A percentile compares a stretch with the other conserved stretches of the same genome.
Evolutionary conservation across 805 yeast species (phyloP).

Genomic region (Kodamaea nitidulidarum): DNA sequence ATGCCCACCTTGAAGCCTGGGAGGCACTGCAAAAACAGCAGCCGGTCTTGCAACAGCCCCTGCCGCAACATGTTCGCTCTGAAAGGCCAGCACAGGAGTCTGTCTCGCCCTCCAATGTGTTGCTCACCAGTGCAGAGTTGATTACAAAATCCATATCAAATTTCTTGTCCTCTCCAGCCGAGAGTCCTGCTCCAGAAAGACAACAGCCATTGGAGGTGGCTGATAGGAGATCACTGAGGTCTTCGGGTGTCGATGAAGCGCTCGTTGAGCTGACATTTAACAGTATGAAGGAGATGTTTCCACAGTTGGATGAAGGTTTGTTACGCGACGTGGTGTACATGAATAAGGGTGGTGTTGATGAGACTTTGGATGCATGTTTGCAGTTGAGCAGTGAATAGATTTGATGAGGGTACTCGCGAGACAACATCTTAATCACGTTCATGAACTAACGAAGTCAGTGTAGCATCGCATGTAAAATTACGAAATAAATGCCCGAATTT

Average conservation of each 20-base stretch:
- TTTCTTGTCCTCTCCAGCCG: constrained; percentile 34
- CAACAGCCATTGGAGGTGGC: constrained; percentile 4
- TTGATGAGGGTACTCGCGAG: constrained; percentile 2
- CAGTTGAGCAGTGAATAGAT: constrained; percentile 24
- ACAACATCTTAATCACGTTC: too few relatives aligned
- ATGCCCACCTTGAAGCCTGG: constrained; percentile 51
- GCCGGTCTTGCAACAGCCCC: constrained; percentile 14
- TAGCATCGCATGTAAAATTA: too few relatives aligned
- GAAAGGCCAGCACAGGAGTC: constrained; percentile 4
- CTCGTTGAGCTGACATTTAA: constrained; percentile 29
- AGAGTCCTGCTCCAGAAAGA: constrained; percentile 3
- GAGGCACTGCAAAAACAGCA: constrained; percentile 31
- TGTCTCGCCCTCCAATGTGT: constrained; percentile 37
- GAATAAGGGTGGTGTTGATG: constrained; percentile 64
- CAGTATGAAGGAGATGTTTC: constrained; percentile 67
- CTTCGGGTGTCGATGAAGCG: constrained; percentile 9
- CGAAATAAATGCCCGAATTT: too few relatives aligned
- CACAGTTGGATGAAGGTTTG: constrained; percentile 62
- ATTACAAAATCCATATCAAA: constrained; percentile 46
- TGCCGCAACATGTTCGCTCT: constrained; percentile 16
- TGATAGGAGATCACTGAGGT: constrained; percentile 4
- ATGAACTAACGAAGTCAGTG: too few relatives aligned
- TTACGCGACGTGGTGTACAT: constrained; percentile 66
- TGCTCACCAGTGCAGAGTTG: constrained; percentile 46
- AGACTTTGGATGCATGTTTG: constrained; percentile 62